Conservation (phyloP, 345 rosid genomes). For the Syzygium aqueum region DNA sequence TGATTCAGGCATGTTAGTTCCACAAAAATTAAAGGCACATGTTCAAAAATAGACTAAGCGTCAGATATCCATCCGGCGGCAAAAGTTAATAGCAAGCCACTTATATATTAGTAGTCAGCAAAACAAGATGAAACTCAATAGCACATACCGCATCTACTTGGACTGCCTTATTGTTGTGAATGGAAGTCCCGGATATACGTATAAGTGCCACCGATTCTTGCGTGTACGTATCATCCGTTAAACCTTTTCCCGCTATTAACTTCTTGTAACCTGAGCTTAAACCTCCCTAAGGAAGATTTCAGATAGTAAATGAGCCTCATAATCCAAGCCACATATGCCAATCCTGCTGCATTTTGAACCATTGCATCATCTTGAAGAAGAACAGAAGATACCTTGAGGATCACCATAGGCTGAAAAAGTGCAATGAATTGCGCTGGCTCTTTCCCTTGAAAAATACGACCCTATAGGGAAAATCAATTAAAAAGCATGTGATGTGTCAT, state of each 20-base stretch:
- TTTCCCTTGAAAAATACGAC: slow-evolving; percentile 79
- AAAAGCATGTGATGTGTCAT: not conserved
- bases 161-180: slow-evolving; percentile 56
- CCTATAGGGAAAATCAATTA: slow-evolving; percentile 32
- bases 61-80: not conserved
- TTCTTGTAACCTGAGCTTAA: slow-evolving; percentile 84
- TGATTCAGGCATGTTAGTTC: not conserved
- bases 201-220: slow-evolving; percentile 67
- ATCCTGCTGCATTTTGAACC: not conserved
- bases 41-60: not conserved
- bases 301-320: not conserved
- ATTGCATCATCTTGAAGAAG: not conserved
- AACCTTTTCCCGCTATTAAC: slow-evolving; percentile 49
- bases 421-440: slow-evolving; percentile 95
- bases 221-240: slow-evolving; percentile 60
- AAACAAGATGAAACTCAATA: not conserved
- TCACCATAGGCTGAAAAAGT: slow-evolving; percentile 84
- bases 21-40: not conserved
- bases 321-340: not conserved
- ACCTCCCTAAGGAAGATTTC: slow-evolving; percentile 53
- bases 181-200: slow-evolving; percentile 68
- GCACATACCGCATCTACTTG: slow-evolving; percentile 82
- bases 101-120: not conserved
- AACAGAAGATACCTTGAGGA: slow-evolving; percentile 61
- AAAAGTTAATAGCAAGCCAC: not conserved